Base-by-base conservation (phyloP, 805 yeast genomes). In the Sugiyamaella chiloensis region DNA sequence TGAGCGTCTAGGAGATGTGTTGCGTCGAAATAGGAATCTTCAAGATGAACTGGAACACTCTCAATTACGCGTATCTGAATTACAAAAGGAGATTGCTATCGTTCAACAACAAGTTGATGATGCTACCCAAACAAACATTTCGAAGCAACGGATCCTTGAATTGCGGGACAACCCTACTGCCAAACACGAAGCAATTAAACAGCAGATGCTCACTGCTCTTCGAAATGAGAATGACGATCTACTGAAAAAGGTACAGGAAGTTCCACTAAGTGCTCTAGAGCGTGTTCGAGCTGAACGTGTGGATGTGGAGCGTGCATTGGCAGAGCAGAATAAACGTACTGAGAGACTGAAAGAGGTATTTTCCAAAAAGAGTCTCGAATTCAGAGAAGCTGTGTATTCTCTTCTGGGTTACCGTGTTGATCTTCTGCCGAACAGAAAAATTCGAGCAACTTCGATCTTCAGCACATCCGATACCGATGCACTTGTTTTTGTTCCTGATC, bases 391-490 rank as follows among this genome's bases (percentile, higher is more conserved):
- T 1, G 80, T 87, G 0, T 78, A 81, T 46, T 71, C 81, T 3
- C 72, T 84, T 24, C 72, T 89, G 44, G 96, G 96, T 0, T 87
- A 79, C 63, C 75, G 77, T 40, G 67, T 88, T 20, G 95, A 86
- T 59, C 82, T 87, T 53, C 64, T 80, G 60, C 70, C 73, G 54
- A 69, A 80, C 68, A 64, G 76, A 61, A 68, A 78, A 69, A 70
- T 83, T 57, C 70, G 84, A 65, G 67, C 81, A 58, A 65, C 72
- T 56, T 63, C 82, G 59, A 68, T 76, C 66, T 73, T 70, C 60
- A 55, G 63, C 2, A 58, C 65, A 21, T 62, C 71, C 3, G 63
- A 63, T 2, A 68, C 66, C 23, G 72, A 78, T 12, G 73, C 77
- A 46, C 66, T 85, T 44, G 66, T 80, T 2, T 75, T 83, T 8